Conservation (phyloP, 441 rosid genomes). For the Gossypium aridum region DNA sequence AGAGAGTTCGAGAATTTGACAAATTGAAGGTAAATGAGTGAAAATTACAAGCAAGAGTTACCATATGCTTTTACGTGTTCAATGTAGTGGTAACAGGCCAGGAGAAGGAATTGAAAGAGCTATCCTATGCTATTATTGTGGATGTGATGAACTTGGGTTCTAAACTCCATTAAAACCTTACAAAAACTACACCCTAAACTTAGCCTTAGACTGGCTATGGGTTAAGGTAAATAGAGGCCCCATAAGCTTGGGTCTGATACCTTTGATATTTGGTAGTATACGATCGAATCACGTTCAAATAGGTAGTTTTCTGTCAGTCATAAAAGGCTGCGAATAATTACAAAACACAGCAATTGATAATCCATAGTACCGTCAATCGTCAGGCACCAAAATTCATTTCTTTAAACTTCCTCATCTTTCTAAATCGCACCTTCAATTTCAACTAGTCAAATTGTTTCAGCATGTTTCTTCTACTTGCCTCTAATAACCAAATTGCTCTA, state of each 20-base stretch:
- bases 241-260: neutral
- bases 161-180: neutral
- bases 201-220: neutral
- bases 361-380: too few species aligned
- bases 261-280: too few species aligned
- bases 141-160: neutral
- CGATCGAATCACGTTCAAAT: too few species aligned
- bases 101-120: neutral
- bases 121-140: neutral
- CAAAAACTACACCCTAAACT: neutral
- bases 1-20: slow-evolving; percentile 18
- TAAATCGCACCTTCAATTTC: too few species aligned
- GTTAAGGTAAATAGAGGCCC: neutral
- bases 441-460: too few species aligned
- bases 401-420: too few species aligned
- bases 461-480: too few species aligned
- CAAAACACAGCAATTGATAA: too few species aligned
- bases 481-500: too few species aligned
- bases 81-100: neutral
- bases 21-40: neutral
- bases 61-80: slow-evolving; percentile 16
- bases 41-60: slow-evolving; percentile 20
- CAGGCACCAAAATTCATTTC: too few species aligned
- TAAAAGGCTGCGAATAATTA: too few species aligned
- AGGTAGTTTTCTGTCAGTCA: too few species aligned